These are phyloP conservation scores for Colletotrichum brevisporum DNA, from an alignment of 2,329 filamentous ascomycete species.

Conservation along the genomic window DNA sequence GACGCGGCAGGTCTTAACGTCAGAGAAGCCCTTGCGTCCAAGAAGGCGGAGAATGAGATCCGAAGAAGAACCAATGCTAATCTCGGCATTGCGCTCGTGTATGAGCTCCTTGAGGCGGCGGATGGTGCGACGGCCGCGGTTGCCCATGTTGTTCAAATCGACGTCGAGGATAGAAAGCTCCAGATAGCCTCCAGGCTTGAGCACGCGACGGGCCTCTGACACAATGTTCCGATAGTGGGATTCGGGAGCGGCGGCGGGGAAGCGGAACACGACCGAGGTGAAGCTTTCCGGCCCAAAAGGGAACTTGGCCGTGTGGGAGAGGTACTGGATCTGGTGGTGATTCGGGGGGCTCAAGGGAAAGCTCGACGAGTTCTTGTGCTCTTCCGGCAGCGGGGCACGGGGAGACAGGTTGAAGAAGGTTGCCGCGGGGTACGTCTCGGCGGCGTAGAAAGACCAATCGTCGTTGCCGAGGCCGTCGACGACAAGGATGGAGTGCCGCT, in stretches of 20 bases:
- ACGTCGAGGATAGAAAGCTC: conserved; percentile 84
- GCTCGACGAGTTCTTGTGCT: conserved; percentile 57
- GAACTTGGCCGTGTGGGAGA: conserved; percentile 74
- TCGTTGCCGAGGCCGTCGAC: conserved; percentile 89
- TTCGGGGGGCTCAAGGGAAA: conserved; percentile 75
- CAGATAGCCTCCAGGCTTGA: conserved; percentile 84
- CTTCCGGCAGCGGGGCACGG: conserved; percentile 64
- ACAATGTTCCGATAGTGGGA: conserved; percentile 79
- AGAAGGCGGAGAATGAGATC: conserved; percentile 77
- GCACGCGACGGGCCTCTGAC: conserved; percentile 81
- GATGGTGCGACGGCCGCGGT: conserved; percentile 76
- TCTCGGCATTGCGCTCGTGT: conserved; percentile 70
- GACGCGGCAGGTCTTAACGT: conserved; percentile 82
- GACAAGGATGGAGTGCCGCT: conserved; percentile 77
- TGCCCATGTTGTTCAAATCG: conserved; percentile 87
- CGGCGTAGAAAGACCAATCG: conserved; percentile 90
- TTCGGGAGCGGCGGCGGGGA: conserved; percentile 79
- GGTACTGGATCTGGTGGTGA: conserved; percentile 81
- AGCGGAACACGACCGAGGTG: conserved; percentile 81
- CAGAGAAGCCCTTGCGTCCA: conserved; percentile 77
- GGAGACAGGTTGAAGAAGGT: conserved; percentile 84
- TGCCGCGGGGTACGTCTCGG: conserved; percentile 81
- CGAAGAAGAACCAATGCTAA: conserved; percentile 71
- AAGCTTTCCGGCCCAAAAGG: conserved; percentile 85
- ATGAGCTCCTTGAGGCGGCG: conserved; percentile 80